These are phyloP conservation scores for Jamesozyma lodderae DNA, from an alignment of 805 yeast species.

Conservation along the genomic window DNA sequence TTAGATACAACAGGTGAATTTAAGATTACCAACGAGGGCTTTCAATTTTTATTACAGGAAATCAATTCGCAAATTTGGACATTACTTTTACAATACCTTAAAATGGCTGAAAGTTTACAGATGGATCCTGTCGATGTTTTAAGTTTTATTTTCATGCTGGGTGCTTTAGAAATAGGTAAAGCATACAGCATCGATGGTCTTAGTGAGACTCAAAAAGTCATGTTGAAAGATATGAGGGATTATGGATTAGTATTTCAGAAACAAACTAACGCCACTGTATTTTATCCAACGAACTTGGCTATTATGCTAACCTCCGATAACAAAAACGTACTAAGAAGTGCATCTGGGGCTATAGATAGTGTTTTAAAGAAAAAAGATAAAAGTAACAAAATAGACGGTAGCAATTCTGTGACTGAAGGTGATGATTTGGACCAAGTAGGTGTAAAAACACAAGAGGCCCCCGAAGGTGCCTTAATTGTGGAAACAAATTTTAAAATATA, in stretches of 20 bases:
- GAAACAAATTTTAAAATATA: slow-evolving; percentile 92
- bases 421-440: slow-evolving; percentile 27
- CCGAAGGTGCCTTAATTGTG: slow-evolving; percentile 66
- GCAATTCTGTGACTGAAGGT: slow-evolving; percentile 11
- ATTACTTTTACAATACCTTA: slow-evolving; percentile 72
- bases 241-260: slow-evolving; percentile 80
- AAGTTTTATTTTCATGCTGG: slow-evolving; percentile 86
- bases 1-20: slow-evolving; percentile 33
- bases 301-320: slow-evolving; percentile 84
- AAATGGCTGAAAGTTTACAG: slow-evolving; percentile 70
- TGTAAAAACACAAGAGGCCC: slow-evolving; percentile 15
- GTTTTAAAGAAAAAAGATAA: slow-evolving; percentile 36
- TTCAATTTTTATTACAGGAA: slow-evolving; percentile 88
- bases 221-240: slow-evolving; percentile 85
- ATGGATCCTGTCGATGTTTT: slow-evolving; percentile 96
- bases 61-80: slow-evolving; percentile 95
- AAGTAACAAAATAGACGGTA: slow-evolving; percentile 10
- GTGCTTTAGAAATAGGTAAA: slow-evolving; percentile 84
- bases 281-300: slow-evolving; percentile 86
- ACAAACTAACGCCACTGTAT: slow-evolving; percentile 47
- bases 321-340: slow-evolving; percentile 50
- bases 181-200: slow-evolving; percentile 67
- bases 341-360: slow-evolving; percentile 67
- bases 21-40: slow-evolving; percentile 82
- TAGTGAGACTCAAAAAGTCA: slow-evolving; percentile 69